These are phyloP conservation scores for Lipomyces kockii DNA, from an alignment of 805 yeast genomes.

Conservation along the genomic window DNA sequence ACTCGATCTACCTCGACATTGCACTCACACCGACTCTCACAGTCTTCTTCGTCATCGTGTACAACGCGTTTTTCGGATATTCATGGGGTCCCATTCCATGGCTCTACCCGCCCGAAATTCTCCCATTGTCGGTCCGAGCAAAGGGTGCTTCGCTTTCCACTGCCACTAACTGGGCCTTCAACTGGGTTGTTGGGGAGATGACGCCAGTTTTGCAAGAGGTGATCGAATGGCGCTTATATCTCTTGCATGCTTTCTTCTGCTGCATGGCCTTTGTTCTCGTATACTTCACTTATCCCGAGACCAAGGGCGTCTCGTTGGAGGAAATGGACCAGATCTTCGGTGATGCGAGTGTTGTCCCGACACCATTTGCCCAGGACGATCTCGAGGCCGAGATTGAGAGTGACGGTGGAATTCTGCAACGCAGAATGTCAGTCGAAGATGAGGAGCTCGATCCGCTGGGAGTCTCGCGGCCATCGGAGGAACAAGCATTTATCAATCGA, in stretches of 20 bases:
- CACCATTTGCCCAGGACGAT: conserved; percentile 29
- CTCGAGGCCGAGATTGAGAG: conserved; percentile 38
- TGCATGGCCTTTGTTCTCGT: conserved; percentile 74
- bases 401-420: conserved; percentile 33
- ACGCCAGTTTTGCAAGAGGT: conserved; percentile 81
- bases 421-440: conserved; percentile 1
- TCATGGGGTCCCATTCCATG: conserved; percentile 69
- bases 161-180: conserved; percentile 91
- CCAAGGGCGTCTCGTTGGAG: conserved; percentile 84
- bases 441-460: not conserved
- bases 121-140: conserved; percentile 82
- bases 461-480: conserved; percentile 21
- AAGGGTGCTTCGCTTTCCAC: conserved; percentile 90
- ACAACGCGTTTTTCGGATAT: conserved; percentile 80
- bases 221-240: conserved; percentile 78
- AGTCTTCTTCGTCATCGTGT: conserved; percentile 74
- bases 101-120: conserved; percentile 48
- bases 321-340: conserved; percentile 93
- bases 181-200: conserved; percentile 89
- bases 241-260: conserved; percentile 82
- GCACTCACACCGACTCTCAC: conserved; percentile 69
- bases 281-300: conserved; percentile 78
- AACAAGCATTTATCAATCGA: conserved; percentile 22
- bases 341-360: conserved; percentile 50
- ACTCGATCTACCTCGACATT: conserved; percentile 57